Evolutionary conservation across 1,284 basidiomycete species (phyloP).

Genomic region (Ceratobasidium sp.): DNA sequence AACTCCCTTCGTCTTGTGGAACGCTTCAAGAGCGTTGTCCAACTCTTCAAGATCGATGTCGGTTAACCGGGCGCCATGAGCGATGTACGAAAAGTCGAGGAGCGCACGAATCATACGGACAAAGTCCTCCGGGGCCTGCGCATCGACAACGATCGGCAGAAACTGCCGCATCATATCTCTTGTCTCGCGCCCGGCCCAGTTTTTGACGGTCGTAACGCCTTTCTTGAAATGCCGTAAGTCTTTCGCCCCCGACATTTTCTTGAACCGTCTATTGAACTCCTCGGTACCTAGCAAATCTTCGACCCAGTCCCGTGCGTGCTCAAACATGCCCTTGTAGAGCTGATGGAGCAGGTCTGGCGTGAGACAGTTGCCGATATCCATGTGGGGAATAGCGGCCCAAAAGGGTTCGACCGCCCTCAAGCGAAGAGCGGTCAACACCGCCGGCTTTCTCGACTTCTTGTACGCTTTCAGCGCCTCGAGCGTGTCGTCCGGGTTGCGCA

Average conservation of each 20-base stretch:
- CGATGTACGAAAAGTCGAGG: neutral
- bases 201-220: too few relatives aligned
- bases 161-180: slow-evolving; percentile 23
- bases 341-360: slow-evolving; percentile 57
- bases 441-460: too few relatives aligned
- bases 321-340: slow-evolving; percentile 39
- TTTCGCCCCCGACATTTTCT: slow-evolving; percentile 20
- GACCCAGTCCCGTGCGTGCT: slow-evolving; percentile 51
- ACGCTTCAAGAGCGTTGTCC: too few relatives aligned
- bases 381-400: slow-evolving; percentile 53
- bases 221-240: slow-evolving; percentile 32
- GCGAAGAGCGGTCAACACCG: too few relatives aligned
- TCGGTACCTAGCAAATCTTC: neutral
- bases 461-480: too few relatives aligned
- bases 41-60: slow-evolving; percentile 4
- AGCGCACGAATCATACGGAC: neutral
- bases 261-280: slow-evolving; percentile 43
- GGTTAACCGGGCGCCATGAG: neutral
- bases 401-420: slow-evolving; percentile 46
- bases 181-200: too few relatives aligned
- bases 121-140: slow-evolving; percentile 2
- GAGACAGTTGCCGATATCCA: slow-evolving; percentile 52
- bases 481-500: neutral
- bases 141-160: slow-evolving; percentile 11
- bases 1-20: too few relatives aligned